phyloP scores from a whole-genome alignment of 495 filamentous ascomycete genomes.

The Neurospora sp. region DNA sequence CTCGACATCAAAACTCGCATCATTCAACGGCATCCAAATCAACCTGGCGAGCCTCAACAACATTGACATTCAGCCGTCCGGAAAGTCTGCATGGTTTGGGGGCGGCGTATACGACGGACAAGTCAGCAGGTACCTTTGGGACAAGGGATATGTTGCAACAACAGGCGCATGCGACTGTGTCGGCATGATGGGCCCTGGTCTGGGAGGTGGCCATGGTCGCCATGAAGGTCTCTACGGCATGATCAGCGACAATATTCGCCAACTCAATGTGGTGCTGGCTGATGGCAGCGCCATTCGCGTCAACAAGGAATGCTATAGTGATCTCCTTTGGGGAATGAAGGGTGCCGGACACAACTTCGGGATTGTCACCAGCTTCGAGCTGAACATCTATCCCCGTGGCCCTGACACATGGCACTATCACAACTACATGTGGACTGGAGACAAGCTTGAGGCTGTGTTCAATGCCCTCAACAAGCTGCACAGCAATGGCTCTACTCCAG shows the following conservation, averaged over 20 bases:
- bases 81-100: not conserved
- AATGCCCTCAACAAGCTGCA: constrained; percentile 33
- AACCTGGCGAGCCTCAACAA: not conserved
- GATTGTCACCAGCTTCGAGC: constrained; percentile 43
- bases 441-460: constrained; percentile 42
- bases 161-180: constrained; percentile 50
- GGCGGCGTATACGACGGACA: not conserved
- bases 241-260: not conserved
- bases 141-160: not conserved
- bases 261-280: not conserved
- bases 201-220: not conserved
- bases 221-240: not conserved
- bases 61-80: too few relatives aligned
- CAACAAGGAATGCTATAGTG: not conserved
- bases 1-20: not conserved
- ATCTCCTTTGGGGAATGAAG: constrained; percentile 52
- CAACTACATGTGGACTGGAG: constrained; percentile 36
- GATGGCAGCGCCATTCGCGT: not conserved
- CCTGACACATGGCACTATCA: constrained; percentile 31
- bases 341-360: constrained; percentile 56
- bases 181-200: constrained; percentile 24
- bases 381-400: constrained; percentile 34
- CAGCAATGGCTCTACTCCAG: constrained; percentile 30
- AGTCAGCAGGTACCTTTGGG: not conserved
- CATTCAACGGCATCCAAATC: not conserved